Evolutionary conservation across 371 early-diverging fungal genomes (phyloP), one percentile per base, ranked within the genome.

Genomic region (Entomophthora muscae): DNA sequence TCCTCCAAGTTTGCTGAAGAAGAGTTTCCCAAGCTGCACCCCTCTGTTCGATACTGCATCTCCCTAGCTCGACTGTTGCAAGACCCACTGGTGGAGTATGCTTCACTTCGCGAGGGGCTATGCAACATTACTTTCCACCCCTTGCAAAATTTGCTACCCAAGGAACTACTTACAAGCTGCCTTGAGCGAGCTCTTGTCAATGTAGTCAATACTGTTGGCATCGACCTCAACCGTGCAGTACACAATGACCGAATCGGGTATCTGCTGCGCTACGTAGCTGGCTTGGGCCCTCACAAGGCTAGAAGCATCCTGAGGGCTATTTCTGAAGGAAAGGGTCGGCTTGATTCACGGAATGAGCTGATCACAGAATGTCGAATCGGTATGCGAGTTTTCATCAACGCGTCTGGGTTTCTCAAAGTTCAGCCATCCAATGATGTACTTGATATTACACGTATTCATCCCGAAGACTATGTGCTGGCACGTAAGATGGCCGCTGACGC

Each of bases 401-500:
- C 93, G 69, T 87, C 92, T 23, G 83, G 89, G 54, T 97, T 93
- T 73, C 68, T 98, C 31, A 87, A 90, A 56, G 84, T 98, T 61
- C 71, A 66, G 23, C 76, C 79, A 32, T 72, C 78, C 17, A 74
- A 72, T 2, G 78, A 82, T 68, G 91, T 95, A 61, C 76, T 98
- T 51, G 98, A 98, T 70, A 85, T 85, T 66, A 98, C 95, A 26
- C 84, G 97, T 30, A 89, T 98, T 52, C 97, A 95, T 69, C 94
- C 93, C 3, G 88, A 92, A 70, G 90, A 96, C 70, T 98, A 98
- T 66, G 86, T 85, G 26, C 73, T 94, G 42, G 97, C 97, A 0
- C 81, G 96, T 30, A 94, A 98, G 71, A 95, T 97, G 94, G 97
- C 93, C 1, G 88, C 90, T 7, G 96, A 95, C 70, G 97, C 98